A percentile compares a stretch with the other conserved stretches of the same genome.
Conservation (phyloP, 352 stramenopile species). For the Phytophthora vignae region DNA sequence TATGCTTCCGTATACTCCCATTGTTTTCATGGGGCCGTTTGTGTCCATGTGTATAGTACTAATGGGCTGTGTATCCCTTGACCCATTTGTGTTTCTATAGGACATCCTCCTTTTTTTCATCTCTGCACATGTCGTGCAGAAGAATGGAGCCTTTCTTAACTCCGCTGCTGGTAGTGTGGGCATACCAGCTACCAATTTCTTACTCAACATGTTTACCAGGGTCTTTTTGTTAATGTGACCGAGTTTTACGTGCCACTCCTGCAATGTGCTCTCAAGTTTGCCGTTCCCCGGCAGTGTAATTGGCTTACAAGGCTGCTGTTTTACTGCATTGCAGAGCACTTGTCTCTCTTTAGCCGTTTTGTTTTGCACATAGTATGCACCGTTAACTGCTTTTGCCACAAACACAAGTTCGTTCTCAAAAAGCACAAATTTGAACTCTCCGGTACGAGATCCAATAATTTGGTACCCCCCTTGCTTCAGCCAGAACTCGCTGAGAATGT, state of each 20-base stretch:
- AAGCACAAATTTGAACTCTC: no score
- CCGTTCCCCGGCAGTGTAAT: not conserved
- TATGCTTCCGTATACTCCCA: not conserved
- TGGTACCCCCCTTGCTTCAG: no score
- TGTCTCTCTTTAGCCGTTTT: slow-evolving; percentile 13
- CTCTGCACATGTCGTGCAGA: slow-evolving; percentile 20
- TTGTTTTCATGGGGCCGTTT: slow-evolving; percentile 19
- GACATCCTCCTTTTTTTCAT: slow-evolving; percentile 25
- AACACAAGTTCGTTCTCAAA: not conserved
- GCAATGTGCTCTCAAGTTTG: slow-evolving; percentile 3
- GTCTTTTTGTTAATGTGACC: slow-evolving; percentile 14
- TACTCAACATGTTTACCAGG: slow-evolving; percentile 11
- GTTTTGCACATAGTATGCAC: slow-evolving; percentile 14
- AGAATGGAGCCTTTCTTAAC: slow-evolving; percentile 5
- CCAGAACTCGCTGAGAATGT: no score
- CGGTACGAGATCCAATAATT: no score
- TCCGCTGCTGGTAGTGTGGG: not conserved
- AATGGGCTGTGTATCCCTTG: slow-evolving; percentile 13
- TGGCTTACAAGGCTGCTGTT: slow-evolving; percentile 8
- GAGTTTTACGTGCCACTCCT: not conserved
- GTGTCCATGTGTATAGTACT: slow-evolving; percentile 27
- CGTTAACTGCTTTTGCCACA: slow-evolving; percentile 5
- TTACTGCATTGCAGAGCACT: slow-evolving; percentile 18
- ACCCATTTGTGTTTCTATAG: slow-evolving; percentile 18
- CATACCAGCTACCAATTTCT: slow-evolving; percentile 1